Base-by-base conservation (phyloP, 169 alveolate species). In the Eimeria tenella region DNA sequence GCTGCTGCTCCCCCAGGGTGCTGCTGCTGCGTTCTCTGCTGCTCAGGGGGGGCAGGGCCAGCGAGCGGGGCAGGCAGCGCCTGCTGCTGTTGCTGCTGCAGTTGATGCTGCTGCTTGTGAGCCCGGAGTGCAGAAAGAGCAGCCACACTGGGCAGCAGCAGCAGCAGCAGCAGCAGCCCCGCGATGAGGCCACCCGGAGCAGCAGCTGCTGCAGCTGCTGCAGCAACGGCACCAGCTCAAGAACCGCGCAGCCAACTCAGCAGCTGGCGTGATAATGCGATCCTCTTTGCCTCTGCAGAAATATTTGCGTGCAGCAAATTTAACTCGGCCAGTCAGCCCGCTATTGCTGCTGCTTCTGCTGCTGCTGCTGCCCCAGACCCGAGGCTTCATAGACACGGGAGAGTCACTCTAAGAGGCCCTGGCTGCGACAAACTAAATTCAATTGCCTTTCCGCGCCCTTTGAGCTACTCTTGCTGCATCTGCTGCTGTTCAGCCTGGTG, bases 321-420 rank as follows among this genome's bases (percentile, higher is more conserved):
- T 52, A 70, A 52, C 49, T 50, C 23, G 23, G 50, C 15, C 50
- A 7, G 84, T 68, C 17, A 58, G 58, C 73, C 9, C 31, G 84
- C 93, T 68, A 23, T 68, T 65, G 93, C 93, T 86, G 93, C 82
- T 68, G 93, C 93, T 52, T 83, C 93, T 58, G 84, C 84, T 56
- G 93, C 93, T 86, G 93, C 93, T 75, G 93, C 93, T 50, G 84
- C 93, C 19, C 55, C 93, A 68, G 93, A 50, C 73, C 84, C 23
- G 84, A 50, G 52, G 70, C 93, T 70, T 70, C 58, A 25, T 68
- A 31, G 93, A 55, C 84, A 70, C 31, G 93, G 84, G 79, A 55
- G 92, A 52, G 93, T 63, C 71, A 58, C 58, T 81, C 91, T 56
- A 62, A 71, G 58, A 42, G 91, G 81, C 91, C 62, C 65, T 55